Percentiles rank a stretch among this genome's conserved stretches.
phyloP scores from a whole-genome alignment of 2,329 filamentous ascomycete species.

The Cladosporium oxysporum region DNA sequence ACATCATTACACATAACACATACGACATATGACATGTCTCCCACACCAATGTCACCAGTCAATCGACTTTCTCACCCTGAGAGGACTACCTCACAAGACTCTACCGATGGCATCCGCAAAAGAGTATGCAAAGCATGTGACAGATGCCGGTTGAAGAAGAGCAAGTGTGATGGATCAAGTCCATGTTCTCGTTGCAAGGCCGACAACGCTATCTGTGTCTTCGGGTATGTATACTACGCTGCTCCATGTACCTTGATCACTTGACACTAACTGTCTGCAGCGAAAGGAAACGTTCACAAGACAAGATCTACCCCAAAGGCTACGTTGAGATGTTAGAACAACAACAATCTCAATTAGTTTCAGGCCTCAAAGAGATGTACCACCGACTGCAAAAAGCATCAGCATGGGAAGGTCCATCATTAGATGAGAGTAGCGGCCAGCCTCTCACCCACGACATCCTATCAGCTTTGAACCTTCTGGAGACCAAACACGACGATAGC shows the following conservation, averaged over 20 bases:
- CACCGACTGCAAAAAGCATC: slow-evolving; percentile 53
- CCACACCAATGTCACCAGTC: slow-evolving; percentile 25
- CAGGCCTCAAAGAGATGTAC: slow-evolving; percentile 63
- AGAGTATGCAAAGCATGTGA: slow-evolving; percentile 68
- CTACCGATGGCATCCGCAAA: slow-evolving; percentile 48
- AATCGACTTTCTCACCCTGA: slow-evolving; percentile 29
- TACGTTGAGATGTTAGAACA: slow-evolving; percentile 68
- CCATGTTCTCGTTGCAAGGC: slow-evolving; percentile 64
- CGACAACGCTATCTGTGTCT: slow-evolving; percentile 66
- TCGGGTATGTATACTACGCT: slow-evolving; percentile 47
- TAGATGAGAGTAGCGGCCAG: slow-evolving; percentile 57
- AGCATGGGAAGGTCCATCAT: slow-evolving; percentile 56
- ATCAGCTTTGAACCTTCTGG: slow-evolving; percentile 59
- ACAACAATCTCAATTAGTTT: slow-evolving; percentile 63
- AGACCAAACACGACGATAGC: slow-evolving; percentile 50
- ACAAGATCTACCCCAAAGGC: slow-evolving; percentile 70
- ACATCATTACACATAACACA: neutral
- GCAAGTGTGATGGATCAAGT: slow-evolving; percentile 65
- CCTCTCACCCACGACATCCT: slow-evolving; percentile 66
- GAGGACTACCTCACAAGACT: slow-evolving; percentile 31
- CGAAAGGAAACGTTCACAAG: slow-evolving; percentile 65
- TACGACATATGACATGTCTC: slow-evolving; percentile 13
- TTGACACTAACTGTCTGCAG: slow-evolving; percentile 19
- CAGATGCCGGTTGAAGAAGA: slow-evolving; percentile 66
- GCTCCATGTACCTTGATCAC: neutral